A percentile compares a stretch with the other conserved stretches of the same genome.
These are phyloP conservation scores for Pseudogymnoascus sp. DNA, from an alignment of 2,329 filamentous ascomycete genomes.

Conservation along the genomic window DNA sequence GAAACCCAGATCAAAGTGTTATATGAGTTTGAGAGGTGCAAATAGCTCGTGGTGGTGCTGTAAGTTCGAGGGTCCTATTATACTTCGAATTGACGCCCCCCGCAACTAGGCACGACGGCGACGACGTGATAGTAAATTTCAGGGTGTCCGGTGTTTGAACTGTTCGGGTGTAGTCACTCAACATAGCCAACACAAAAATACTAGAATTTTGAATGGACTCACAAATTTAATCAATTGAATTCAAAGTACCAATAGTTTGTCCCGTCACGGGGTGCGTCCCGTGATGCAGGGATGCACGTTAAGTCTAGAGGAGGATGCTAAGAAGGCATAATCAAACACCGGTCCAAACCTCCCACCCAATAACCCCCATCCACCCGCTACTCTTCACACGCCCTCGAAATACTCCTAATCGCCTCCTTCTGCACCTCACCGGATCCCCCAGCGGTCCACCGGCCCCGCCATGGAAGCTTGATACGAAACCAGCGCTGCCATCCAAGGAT, in stretches of 20 bases:
- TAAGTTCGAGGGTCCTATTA: constrained; percentile 8
- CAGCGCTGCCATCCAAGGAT: constrained; percentile 22
- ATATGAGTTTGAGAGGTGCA: no score
- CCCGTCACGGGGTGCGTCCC: neutral
- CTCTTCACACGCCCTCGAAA: constrained; percentile 20
- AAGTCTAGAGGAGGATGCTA: neutral
- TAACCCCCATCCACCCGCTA: constrained; percentile 16
- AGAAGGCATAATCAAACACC: neutral
- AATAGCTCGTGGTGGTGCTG: neutral
- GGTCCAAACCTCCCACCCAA: neutral
- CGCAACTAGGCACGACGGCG: constrained; percentile 11
- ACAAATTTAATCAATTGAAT: neutral
- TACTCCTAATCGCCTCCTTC: constrained; percentile 19
- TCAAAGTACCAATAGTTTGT: neutral
- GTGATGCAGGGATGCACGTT: neutral
- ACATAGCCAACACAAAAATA: no score
- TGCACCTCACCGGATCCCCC: constrained; percentile 25
- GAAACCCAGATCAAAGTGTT: no score
- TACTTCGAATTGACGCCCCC: constrained; percentile 12
- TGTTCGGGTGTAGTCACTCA: constrained; percentile 3
- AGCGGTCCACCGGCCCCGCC: constrained; percentile 19
- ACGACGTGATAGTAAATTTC: constrained; percentile 12
- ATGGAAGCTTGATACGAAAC: constrained; percentile 20
- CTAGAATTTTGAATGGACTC: neutral
- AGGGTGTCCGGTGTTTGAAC: constrained; percentile 11